Percentiles rank a stretch among this genome's conserved stretches.
Conservation (phyloP, 73 alveolate species). For the Stentor coeruleus region DNA sequence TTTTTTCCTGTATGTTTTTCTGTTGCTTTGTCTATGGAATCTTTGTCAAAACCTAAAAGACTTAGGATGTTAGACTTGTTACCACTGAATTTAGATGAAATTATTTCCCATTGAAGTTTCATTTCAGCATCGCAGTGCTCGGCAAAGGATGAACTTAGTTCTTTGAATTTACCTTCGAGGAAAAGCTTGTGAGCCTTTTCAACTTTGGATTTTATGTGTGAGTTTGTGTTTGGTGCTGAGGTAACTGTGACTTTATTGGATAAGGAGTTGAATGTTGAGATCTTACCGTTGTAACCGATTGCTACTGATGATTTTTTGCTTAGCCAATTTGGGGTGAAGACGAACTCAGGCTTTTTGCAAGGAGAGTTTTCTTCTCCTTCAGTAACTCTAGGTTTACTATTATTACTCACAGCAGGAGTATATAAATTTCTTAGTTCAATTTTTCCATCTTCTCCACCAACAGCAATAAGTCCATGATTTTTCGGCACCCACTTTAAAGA, state of each 20-base stretch:
- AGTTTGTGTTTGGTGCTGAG: neutral
- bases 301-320: conserved; percentile 63
- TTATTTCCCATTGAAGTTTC: conserved; percentile 21
- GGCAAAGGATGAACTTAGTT: neutral
- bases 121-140: neutral
- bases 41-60: conserved; percentile 53
- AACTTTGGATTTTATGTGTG: neutral
- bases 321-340: conserved; percentile 75
- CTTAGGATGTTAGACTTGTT: conserved; percentile 48
- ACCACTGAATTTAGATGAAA: conserved; percentile 15
- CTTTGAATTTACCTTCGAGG: neutral
- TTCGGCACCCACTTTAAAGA: conserved; percentile 26
- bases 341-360: conserved; percentile 5
- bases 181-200: neutral
- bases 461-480: conserved; percentile 16
- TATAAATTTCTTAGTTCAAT: conserved; percentile 10
- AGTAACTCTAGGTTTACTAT: neutral
- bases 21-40: conserved; percentile 55
- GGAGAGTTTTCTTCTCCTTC: neutral
- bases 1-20: conserved; percentile 75
- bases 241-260: neutral
- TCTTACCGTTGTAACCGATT: conserved; percentile 61
- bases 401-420: neutral
- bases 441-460: conserved; percentile 3
- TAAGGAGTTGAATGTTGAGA: conserved; percentile 59